A percentile compares a stretch with the other conserved stretches of the same genome.
These are phyloP conservation scores for Elsinoe australis DNA, from an alignment of 2,329 filamentous ascomycete species.

Conservation along the genomic window DNA sequence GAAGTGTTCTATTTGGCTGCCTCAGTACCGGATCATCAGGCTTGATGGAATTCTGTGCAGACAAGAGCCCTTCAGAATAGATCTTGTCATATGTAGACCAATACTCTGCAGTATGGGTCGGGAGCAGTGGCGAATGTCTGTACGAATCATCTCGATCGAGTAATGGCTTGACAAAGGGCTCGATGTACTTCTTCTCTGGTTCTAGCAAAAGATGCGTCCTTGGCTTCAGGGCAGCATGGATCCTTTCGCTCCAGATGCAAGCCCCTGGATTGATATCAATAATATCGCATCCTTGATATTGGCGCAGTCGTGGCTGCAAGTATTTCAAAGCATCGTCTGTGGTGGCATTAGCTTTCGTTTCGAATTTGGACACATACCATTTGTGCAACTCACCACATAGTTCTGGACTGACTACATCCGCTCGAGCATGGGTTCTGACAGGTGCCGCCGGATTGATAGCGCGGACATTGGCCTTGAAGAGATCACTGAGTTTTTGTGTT, in stretches of 20 bases:
- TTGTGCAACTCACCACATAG: slow-evolving; percentile 35
- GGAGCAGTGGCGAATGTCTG: slow-evolving; percentile 38
- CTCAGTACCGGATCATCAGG: slow-evolving; percentile 37
- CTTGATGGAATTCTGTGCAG: slow-evolving; percentile 45
- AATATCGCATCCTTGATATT: slow-evolving; percentile 71
- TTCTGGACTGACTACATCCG: slow-evolving; percentile 36
- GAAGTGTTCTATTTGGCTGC: slow-evolving; percentile 60
- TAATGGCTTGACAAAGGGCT: slow-evolving; percentile 49
- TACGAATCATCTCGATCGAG: slow-evolving; percentile 37
- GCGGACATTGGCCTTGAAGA: not conserved
- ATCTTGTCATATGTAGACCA: slow-evolving; percentile 42
- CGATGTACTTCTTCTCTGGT: slow-evolving; percentile 53
- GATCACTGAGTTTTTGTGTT: slow-evolving; percentile 3
- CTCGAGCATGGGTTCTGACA: not conserved
- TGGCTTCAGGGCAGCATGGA: slow-evolving; percentile 68
- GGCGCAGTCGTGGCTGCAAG: slow-evolving; percentile 59
- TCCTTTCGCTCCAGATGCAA: slow-evolving; percentile 68
- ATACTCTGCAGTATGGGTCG: slow-evolving; percentile 22
- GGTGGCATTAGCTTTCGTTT: not conserved
- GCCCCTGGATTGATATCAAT: slow-evolving; percentile 78
- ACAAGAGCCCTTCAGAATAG: slow-evolving; percentile 46
- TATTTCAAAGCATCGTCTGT: slow-evolving; percentile 63
- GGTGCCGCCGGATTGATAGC: not conserved
- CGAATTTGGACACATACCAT: slow-evolving; percentile 12
- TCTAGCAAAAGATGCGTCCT: slow-evolving; percentile 80